Conservation (phyloP, 345 rosid species). For the Erysimum cheiranthoides region DNA sequence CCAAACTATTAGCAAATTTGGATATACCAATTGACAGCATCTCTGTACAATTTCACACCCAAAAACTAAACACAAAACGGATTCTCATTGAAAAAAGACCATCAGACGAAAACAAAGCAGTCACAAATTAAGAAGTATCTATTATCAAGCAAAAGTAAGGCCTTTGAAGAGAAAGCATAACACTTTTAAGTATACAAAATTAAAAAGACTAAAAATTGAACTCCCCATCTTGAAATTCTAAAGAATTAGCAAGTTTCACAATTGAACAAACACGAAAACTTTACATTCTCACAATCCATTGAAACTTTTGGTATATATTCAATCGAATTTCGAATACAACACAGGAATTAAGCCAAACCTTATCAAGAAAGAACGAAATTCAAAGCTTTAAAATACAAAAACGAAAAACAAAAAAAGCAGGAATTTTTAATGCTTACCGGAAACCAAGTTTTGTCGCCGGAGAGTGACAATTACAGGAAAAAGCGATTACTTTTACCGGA, state of each 20-base stretch:
- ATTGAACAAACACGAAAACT: neutral
- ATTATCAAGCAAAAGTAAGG: neutral
- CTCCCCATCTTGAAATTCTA: conserved; percentile 2
- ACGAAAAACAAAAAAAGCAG: neutral
- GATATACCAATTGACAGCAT: conserved; percentile 5
- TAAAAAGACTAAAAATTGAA: neutral
- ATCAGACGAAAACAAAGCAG: neutral
- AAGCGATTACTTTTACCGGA: neutral
- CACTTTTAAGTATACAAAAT: neutral
- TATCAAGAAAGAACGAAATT: neutral
- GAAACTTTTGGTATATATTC: neutral
- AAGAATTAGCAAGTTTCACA: conserved; percentile 7
- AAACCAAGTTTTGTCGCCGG: conserved; percentile 25
- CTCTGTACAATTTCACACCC: conserved; percentile 2
- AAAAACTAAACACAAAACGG: neutral
- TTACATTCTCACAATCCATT: conserved; percentile 2
- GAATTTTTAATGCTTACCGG: conserved; percentile 10
- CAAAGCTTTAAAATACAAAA: neutral
- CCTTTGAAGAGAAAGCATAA: conserved; percentile 7
- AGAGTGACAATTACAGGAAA: conserved; percentile 9
- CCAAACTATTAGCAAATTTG: neutral
- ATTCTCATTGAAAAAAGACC: neutral
- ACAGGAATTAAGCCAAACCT: neutral
- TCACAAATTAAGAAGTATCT: conserved; percentile 16
- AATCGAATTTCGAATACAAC: conserved; percentile 3